Evolutionary conservation across 164 flowering plant species (phyloP).

Genomic region (Tinospora cordifolia): DNA sequence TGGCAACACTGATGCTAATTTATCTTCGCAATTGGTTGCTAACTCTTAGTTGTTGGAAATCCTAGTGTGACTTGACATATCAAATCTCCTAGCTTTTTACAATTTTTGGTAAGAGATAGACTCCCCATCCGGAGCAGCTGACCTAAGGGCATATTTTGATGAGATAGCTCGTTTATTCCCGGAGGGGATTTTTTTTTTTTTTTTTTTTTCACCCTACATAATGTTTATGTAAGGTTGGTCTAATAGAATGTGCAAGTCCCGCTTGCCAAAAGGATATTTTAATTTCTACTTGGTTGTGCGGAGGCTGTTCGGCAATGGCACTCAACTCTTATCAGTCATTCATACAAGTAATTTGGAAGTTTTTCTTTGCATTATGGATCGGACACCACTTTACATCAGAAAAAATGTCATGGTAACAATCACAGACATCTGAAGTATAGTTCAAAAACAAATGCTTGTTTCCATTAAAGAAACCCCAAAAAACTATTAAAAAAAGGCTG

Average conservation of each 20-base stretch:
- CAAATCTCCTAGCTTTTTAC: neutral
- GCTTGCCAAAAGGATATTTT: neutral
- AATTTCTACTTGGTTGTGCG: neutral
- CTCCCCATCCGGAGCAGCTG: neutral
- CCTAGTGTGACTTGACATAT: neutral
- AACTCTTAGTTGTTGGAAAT: neutral
- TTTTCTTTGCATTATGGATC: too few species aligned
- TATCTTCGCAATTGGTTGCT: slow-evolving; percentile 6
- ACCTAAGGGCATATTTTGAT: neutral
- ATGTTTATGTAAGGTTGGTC: neutral
- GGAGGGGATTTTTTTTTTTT: neutral
- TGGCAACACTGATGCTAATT: neutral
- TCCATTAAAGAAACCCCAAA: too few species aligned
- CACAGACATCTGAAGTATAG: too few species aligned
- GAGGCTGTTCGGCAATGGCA: too few species aligned
- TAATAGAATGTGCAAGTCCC: neutral
- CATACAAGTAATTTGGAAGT: too few species aligned
- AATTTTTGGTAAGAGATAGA: neutral
- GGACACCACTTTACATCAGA: too few species aligned
- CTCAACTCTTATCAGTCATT: too few species aligned
- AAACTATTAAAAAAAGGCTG: too few species aligned
- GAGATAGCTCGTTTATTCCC: neutral
- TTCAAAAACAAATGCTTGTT: too few species aligned
- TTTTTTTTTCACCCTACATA: neutral
- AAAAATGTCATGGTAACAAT: too few species aligned